Conservation (phyloP, 257 asterid species). For the Vinca minor region DNA sequence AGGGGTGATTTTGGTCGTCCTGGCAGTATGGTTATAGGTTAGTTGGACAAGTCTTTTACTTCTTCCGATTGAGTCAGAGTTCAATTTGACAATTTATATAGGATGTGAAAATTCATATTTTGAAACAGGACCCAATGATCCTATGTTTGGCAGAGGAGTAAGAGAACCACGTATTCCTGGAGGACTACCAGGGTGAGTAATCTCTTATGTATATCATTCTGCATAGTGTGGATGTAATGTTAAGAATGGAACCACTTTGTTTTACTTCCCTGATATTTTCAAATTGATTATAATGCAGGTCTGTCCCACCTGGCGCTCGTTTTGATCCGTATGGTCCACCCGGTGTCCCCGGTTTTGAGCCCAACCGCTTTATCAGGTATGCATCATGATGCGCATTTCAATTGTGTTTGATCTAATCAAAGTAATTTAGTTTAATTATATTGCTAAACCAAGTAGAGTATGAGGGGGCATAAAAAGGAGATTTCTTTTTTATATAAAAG, state of each 20-base stretch:
- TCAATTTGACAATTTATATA: too few species aligned
- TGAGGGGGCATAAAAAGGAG: neutral
- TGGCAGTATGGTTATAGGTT: too few species aligned
- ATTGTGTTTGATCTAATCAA: neutral
- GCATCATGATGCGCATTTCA: too few species aligned
- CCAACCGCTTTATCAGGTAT: slow-evolving; percentile 66
- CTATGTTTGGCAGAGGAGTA: slow-evolving; percentile 51
- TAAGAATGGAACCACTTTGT: neutral
- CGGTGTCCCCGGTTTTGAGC: slow-evolving; percentile 77
- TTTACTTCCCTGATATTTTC: neutral
- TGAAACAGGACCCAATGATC: slow-evolving; percentile 69
- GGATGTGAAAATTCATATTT: slow-evolving; percentile 10
- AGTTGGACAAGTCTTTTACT: too few species aligned
- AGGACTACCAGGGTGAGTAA: slow-evolving; percentile 41
- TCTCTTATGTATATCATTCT: neutral
- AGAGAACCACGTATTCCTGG: slow-evolving; percentile 48
- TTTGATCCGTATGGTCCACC: slow-evolving; percentile 95
- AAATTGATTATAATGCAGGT: slow-evolving; percentile 26
- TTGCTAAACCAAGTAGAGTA: neutral
- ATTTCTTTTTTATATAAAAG: neutral
- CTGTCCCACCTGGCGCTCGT: slow-evolving; percentile 82
- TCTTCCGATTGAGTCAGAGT: too few species aligned
- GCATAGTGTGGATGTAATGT: neutral
- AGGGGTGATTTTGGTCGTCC: too few species aligned
- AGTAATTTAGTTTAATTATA: neutral